A percentile compares a stretch with the other conserved stretches of the same genome.
Evolutionary conservation across 352 stramenopile species (phyloP).

Genomic region (Halophytophthora polymorphica): DNA sequence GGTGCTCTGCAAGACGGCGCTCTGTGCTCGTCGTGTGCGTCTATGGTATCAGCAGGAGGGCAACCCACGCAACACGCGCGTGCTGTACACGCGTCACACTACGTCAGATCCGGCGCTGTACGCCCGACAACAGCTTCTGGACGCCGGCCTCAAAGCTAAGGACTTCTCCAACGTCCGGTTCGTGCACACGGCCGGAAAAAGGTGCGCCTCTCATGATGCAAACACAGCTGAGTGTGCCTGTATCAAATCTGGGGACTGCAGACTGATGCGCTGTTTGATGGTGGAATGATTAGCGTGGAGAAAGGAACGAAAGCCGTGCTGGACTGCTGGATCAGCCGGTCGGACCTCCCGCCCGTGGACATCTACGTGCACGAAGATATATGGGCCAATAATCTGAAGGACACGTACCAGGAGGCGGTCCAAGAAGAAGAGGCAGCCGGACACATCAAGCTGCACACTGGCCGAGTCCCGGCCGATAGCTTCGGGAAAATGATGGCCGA

Average conservation of each 20-base stretch:
- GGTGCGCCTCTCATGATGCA: conserved; percentile 4
- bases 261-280: not conserved
- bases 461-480: conserved; percentile 22
- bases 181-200: conserved; percentile 35
- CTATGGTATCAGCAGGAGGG: conserved; percentile 53
- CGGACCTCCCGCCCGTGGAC: conserved; percentile 38
- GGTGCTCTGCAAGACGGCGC: conserved; percentile 53
- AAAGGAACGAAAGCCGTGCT: conserved; percentile 46
- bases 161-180: conserved; percentile 37
- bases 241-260: conserved; percentile 6
- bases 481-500: conserved; percentile 48
- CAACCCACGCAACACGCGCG: conserved; percentile 35
- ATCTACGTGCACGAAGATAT: conserved; percentile 38
- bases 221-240: too few relatives aligned
- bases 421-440: conserved; percentile 9
- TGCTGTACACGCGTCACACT: conserved; percentile 48
- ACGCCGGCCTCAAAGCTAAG: conserved; percentile 10
- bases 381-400: conserved; percentile 27
- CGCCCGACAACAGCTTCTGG: conserved; percentile 15
- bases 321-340: conserved; percentile 42
- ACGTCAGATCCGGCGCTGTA: conserved; percentile 35
- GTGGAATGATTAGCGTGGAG: conserved; percentile 15
- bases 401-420: conserved; percentile 21
- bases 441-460: conserved; percentile 33
- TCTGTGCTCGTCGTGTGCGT: conserved; percentile 35